Conservation (phyloP, 495 filamentous ascomycete genomes). For the Penicillium mononematosum region DNA sequence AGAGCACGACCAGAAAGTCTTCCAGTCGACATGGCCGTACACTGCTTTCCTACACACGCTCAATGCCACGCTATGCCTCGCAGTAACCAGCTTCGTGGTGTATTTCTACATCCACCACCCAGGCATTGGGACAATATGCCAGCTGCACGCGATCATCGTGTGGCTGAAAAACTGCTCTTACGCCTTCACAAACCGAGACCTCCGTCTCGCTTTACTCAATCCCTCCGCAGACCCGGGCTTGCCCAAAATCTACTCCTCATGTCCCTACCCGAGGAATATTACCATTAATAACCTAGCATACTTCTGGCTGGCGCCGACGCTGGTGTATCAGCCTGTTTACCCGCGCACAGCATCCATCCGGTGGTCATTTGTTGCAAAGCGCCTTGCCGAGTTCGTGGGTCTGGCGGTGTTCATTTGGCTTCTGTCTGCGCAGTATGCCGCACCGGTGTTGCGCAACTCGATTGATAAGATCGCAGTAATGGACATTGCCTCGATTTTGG, state of each 20-base stretch:
- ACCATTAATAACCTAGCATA: slow-evolving; percentile 82
- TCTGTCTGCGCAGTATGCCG: slow-evolving; percentile 85
- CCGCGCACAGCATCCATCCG: slow-evolving; percentile 74
- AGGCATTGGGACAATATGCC: slow-evolving; percentile 83
- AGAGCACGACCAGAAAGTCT: slow-evolving; percentile 47
- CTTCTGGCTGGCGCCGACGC: slow-evolving; percentile 95
- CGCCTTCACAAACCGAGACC: slow-evolving; percentile 93
- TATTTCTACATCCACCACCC: slow-evolving; percentile 91
- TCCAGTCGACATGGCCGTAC: slow-evolving; percentile 71
- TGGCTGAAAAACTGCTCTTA: slow-evolving; percentile 96
- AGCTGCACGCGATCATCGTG: slow-evolving; percentile 90
- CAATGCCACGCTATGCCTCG: slow-evolving; percentile 79
- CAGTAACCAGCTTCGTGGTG: slow-evolving; percentile 77
- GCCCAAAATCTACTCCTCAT: slow-evolving; percentile 76
- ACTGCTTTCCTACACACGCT: slow-evolving; percentile 75
- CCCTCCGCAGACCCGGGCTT: slow-evolving; percentile 57
- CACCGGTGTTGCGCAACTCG: slow-evolving; percentile 83
- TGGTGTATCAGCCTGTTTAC: slow-evolving; percentile 96
- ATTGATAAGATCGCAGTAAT: slow-evolving; percentile 80
- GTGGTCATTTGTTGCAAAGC: slow-evolving; percentile 82
- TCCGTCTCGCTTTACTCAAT: slow-evolving; percentile 81
- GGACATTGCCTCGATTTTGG: slow-evolving; percentile 76
- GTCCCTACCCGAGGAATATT: slow-evolving; percentile 88
- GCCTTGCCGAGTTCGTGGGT: slow-evolving; percentile 69
- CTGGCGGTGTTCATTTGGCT: slow-evolving; percentile 91